phyloP scores from a whole-genome alignment of 2,329 filamentous ascomycete species.

The Pyrenochaeta sp. region DNA sequence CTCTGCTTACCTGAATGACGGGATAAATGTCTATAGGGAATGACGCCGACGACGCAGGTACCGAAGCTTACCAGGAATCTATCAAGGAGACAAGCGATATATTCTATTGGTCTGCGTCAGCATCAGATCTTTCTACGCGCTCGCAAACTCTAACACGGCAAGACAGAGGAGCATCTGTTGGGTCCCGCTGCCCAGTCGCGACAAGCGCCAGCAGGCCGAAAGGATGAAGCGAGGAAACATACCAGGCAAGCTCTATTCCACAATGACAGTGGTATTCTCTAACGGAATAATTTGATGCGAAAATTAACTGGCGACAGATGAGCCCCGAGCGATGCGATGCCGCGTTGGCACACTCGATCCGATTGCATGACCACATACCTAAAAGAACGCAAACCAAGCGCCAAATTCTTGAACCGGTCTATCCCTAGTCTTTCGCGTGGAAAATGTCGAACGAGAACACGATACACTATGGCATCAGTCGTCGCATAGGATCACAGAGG shows the following conservation, averaged over 20 bases:
- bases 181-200: neutral
- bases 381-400: slow-evolving; percentile 48
- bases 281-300: slow-evolving; percentile 33
- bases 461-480: slow-evolving; percentile 48
- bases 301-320: slow-evolving; percentile 38
- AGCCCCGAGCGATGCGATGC: slow-evolving; percentile 24
- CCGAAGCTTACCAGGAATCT: slow-evolving; percentile 43
- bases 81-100: slow-evolving; percentile 36
- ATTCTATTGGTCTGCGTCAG: slow-evolving; percentile 30
- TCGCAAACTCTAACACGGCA: neutral
- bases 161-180: neutral
- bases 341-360: slow-evolving; percentile 9
- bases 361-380: slow-evolving; percentile 38
- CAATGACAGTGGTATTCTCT: slow-evolving; percentile 30
- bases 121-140: neutral
- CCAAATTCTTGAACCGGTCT: slow-evolving; percentile 53
- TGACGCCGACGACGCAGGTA: slow-evolving; percentile 35
- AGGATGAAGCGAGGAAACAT: slow-evolving; percentile 17
- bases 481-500: slow-evolving; percentile 45
- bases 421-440: slow-evolving; percentile 52
- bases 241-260: slow-evolving; percentile 41
- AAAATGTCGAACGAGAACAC: slow-evolving; percentile 47
- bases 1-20: slow-evolving; percentile 45
- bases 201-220: slow-evolving; percentile 2
- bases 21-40: slow-evolving; percentile 29